Percentiles rank a stretch among this genome's conserved stretches.
Evolutionary conservation across 73 alveolate genomes (phyloP).

Genomic region (Paramecium sexaurelia): DNA sequence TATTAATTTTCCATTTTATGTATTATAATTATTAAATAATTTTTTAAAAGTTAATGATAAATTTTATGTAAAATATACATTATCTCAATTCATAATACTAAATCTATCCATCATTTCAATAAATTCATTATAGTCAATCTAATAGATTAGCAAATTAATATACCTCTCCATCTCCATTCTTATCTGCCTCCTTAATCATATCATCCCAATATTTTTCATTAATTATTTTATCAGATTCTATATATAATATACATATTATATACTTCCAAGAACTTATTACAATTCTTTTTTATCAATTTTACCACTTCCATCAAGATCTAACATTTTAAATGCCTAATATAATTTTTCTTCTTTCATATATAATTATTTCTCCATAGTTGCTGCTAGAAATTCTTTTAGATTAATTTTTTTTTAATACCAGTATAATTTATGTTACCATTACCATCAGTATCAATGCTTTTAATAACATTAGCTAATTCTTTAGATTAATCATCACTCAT

Average conservation of each 20-base stretch:
- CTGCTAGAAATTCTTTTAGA: slow-evolving; percentile 71
- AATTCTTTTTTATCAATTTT: slow-evolving; percentile 70
- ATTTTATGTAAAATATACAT: not conserved
- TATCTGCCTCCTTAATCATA: slow-evolving; percentile 67
- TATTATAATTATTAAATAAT: not conserved
- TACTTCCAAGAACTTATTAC: slow-evolving; percentile 53
- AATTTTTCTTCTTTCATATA: slow-evolving; percentile 70
- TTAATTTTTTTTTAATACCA: not conserved
- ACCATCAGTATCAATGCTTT: slow-evolving; percentile 74
- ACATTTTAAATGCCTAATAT: slow-evolving; percentile 65
- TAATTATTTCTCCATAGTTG: slow-evolving; percentile 71
- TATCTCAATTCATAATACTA: slow-evolving; percentile 26
- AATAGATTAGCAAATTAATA: not conserved
- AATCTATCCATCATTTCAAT: slow-evolving; percentile 68
- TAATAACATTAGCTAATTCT: slow-evolving; percentile 54
- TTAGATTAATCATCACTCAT: slow-evolving; percentile 59
- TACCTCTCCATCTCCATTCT: slow-evolving; percentile 72
- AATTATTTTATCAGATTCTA: slow-evolving; percentile 12
- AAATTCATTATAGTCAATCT: slow-evolving; percentile 66
- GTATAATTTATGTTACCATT: slow-evolving; percentile 71
- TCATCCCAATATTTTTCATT: slow-evolving; percentile 61
- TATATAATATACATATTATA: not conserved
- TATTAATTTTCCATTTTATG: not conserved
- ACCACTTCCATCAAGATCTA: slow-evolving; percentile 76
- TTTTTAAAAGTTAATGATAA: not conserved